phyloP scores from a whole-genome alignment of 2,329 filamentous ascomycete species.

The Calonectria henricotiae region DNA sequence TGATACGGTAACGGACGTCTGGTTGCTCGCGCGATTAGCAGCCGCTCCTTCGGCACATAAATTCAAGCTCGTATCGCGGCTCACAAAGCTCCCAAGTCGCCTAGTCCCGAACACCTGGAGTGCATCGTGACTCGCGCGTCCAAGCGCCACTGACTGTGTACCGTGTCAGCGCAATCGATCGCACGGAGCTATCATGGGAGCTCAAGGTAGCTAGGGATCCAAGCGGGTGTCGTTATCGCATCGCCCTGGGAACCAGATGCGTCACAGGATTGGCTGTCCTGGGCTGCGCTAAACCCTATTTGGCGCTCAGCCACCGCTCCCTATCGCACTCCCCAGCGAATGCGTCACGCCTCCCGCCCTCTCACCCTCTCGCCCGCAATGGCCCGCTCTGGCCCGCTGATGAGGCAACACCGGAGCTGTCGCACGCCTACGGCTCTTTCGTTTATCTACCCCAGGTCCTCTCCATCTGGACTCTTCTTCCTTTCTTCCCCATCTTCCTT shows the following conservation, averaged over 20 bases:
- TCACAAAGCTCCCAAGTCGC: conserved; percentile 16
- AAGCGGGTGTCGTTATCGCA: conserved; percentile 55
- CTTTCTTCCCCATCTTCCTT: conserved; percentile 52
- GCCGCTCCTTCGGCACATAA: not conserved
- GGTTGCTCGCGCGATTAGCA: conserved; percentile 7
- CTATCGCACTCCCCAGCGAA: conserved; percentile 55
- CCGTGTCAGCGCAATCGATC: conserved; percentile 34
- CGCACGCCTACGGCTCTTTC: conserved; percentile 47
- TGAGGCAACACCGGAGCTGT: conserved; percentile 57
- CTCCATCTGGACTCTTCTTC: conserved; percentile 52
- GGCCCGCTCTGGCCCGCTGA: conserved; percentile 52
- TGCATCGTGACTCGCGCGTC: conserved; percentile 42
- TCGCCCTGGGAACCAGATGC: conserved; percentile 54
- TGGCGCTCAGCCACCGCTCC: conserved; percentile 52
- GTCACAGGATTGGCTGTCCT: conserved; percentile 49
- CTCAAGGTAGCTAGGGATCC: conserved; percentile 47
- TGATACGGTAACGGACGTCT: not conserved
- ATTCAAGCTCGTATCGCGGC: conserved; percentile 20
- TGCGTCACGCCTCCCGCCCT: conserved; percentile 55
- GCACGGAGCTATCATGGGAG: conserved; percentile 50
- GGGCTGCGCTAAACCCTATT: conserved; percentile 43
- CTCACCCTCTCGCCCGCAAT: conserved; percentile 38
- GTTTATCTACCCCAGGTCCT: conserved; percentile 56
- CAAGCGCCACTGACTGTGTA: conserved; percentile 34
- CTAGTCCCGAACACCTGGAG: conserved; percentile 34